These are phyloP conservation scores for Harrya chromipes DNA, from an alignment of 768 basidiomycete species.

Conservation along the genomic window DNA sequence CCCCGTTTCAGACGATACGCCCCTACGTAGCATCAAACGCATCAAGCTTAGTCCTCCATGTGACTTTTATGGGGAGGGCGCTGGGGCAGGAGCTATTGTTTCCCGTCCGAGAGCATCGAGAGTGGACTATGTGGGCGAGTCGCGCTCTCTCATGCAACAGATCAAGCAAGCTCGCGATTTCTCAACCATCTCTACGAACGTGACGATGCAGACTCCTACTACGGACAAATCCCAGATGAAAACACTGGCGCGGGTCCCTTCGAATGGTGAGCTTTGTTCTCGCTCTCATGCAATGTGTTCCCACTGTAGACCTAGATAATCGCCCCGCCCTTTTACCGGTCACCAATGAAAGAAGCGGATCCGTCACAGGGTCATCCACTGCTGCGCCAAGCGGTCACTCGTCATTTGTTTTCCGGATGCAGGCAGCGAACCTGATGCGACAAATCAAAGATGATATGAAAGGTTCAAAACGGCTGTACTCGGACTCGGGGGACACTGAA, in stretches of 20 bases:
- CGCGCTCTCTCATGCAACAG: conserved; percentile 72
- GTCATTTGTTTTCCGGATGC: conserved; percentile 66
- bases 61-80: conserved; percentile 54
- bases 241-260: neutral
- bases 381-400: conserved; percentile 45
- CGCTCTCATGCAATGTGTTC: neutral
- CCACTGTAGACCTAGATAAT: conserved; percentile 12
- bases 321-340: conserved; percentile 11
- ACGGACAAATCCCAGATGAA: conserved; percentile 11
- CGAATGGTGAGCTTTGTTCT: conserved; percentile 14
- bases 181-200: conserved; percentile 67
- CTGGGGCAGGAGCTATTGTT: conserved; percentile 44
- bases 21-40: conserved; percentile 74
- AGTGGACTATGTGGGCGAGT: conserved; percentile 77
- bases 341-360: conserved; percentile 18
- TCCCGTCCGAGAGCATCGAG: conserved; percentile 46
- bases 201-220: conserved; percentile 36
- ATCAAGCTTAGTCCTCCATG: conserved; percentile 71
- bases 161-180: conserved; percentile 76
- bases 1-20: conserved; percentile 41
- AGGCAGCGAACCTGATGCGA: conserved; percentile 80
- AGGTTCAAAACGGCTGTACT: conserved; percentile 68
- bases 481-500: conserved; percentile 66
- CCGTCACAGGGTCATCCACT: conserved; percentile 26
- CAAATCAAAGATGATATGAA: conserved; percentile 77